A percentile compares a stretch with the other conserved stretches of the same genome.
Evolutionary conservation across 176 grass and related monocot species (phyloP).

Genomic region (Lolium rigidum): DNA sequence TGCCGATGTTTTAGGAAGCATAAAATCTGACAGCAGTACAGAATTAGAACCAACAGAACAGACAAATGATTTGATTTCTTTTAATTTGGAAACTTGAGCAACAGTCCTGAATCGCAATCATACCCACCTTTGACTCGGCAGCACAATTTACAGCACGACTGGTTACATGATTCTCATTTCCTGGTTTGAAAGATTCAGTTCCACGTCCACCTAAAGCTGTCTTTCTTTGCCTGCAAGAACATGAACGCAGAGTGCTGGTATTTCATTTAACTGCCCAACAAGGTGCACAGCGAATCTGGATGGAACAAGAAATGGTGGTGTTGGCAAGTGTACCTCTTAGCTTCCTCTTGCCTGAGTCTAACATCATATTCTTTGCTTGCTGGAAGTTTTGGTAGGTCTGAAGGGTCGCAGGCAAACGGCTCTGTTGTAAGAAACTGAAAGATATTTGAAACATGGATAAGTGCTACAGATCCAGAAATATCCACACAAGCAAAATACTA

Average conservation of each 20-base stretch:
- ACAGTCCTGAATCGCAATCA: neutral
- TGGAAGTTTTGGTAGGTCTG: constrained; percentile 77
- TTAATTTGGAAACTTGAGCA: neutral
- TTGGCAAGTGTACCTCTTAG: constrained; percentile 52
- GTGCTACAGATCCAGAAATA: constrained; percentile 25
- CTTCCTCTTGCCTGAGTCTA: constrained; percentile 76
- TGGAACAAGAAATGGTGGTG: neutral
- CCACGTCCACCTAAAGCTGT: constrained; percentile 46
- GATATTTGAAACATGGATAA: constrained; percentile 25
- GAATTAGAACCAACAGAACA: constrained; percentile 8
- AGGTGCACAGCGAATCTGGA: constrained; percentile 20
- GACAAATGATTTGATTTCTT: constrained; percentile 2
- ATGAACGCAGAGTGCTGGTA: constrained; percentile 14
- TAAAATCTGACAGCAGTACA: neutral
- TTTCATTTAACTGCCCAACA: constrained; percentile 38
- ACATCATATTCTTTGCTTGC: constrained; percentile 96
- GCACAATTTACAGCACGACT: constrained; percentile 38
- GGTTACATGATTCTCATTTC: constrained; percentile 56
- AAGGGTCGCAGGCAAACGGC: constrained; percentile 73
- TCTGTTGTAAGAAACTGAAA: constrained; percentile 81
- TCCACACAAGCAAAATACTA: constrained; percentile 21
- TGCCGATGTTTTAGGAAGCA: neutral
- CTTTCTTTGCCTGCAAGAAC: constrained; percentile 63
- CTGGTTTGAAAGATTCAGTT: constrained; percentile 65
- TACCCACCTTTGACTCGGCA: constrained; percentile 61